Base-by-base conservation (phyloP, 768 basidiomycete species). In the Dictyophora rubrovolvata region DNA sequence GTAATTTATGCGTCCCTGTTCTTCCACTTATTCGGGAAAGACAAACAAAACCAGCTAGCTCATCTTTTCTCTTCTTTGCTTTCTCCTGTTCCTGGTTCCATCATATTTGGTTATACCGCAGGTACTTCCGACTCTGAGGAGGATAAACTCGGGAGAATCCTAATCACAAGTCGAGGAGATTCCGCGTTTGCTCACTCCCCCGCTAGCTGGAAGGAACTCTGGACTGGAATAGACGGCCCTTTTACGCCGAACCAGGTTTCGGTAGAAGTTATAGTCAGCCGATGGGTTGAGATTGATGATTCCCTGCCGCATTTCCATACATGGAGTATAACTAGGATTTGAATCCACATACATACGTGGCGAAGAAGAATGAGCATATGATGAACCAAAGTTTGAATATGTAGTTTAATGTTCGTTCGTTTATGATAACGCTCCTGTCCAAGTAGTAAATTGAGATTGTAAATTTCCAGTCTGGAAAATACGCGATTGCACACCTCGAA, bases 131-230 rank as follows among this genome's bases (percentile, higher is more conserved):
- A 59, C 21, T 21, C 23, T n/a, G 49, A 59, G 20, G 57, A 37
- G 18, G 14, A 51, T 36, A 53, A 59, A 34, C 18, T 18, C 17
- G 49, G 47, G 2, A 48, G 49, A 21, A 35, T 20, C 14, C 28
- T 8, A 35, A 1, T 0, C 35, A 52, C 57, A 9, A 35, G n/a
- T 16, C 48, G 47, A 23, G 28, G 47, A 18, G 34, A 35, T 23
- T n/a, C 48, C 9, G 47, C 33, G 8, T 52, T 52, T 52, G 50
- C 12, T 53, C 73, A 76, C 58, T 72, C 70, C 20, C 70, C 72
- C 0, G 68, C 71, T 37, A 74, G 67, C 61, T 76, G 73, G 73
- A 35, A 61, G 23, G 67, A 66, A 11, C 63, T 75, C 35, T 76
- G 75, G 73, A 68, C 70, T 47, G 70, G 69, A 14, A 60, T 65